phyloP scores from a whole-genome alignment of 106 monocot species.

The Dioscorea alata region DNA sequence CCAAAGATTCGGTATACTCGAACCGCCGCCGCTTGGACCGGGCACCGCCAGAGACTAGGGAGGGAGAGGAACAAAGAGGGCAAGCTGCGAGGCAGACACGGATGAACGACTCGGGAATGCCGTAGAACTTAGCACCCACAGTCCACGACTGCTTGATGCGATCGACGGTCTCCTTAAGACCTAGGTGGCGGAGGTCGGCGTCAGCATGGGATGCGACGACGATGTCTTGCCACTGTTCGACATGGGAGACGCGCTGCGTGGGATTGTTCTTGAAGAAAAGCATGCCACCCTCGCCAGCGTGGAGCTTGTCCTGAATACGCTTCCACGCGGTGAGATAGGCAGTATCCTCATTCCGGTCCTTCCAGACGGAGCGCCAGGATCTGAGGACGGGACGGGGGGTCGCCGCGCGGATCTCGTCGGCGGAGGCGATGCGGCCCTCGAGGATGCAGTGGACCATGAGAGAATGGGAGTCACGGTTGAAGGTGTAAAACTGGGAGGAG shows the following conservation, averaged over 20 bases:
- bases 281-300: slow-evolving; percentile 11
- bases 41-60: slow-evolving; percentile 9
- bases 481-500: slow-evolving; percentile 78
- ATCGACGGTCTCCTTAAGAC: slow-evolving; percentile 93
- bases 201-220: slow-evolving; percentile 71
- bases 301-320: slow-evolving; percentile 89
- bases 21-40: slow-evolving; percentile 68
- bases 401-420: slow-evolving; percentile 56
- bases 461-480: slow-evolving; percentile 46
- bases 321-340: slow-evolving; percentile 83
- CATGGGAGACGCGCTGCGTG: slow-evolving; percentile 64
- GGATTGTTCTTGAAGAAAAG: slow-evolving; percentile 91
- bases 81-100: slow-evolving; percentile 78
- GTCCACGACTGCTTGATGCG: slow-evolving; percentile 95
- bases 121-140: slow-evolving; percentile 95
- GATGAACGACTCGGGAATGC: slow-evolving; percentile 92
- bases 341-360: slow-evolving; percentile 77
- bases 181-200: slow-evolving; percentile 81
- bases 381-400: slow-evolving; percentile 43
- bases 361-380: slow-evolving; percentile 75
- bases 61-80: slow-evolving; percentile 44
- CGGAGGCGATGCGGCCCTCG: slow-evolving; percentile 42
- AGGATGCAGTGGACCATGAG: slow-evolving; percentile 68
- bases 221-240: slow-evolving; percentile 86
- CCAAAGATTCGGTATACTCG: slow-evolving; percentile 93